Evolutionary conservation across 2,329 filamentous ascomycete species (phyloP).

Genomic region (Trichophyton equinum): DNA sequence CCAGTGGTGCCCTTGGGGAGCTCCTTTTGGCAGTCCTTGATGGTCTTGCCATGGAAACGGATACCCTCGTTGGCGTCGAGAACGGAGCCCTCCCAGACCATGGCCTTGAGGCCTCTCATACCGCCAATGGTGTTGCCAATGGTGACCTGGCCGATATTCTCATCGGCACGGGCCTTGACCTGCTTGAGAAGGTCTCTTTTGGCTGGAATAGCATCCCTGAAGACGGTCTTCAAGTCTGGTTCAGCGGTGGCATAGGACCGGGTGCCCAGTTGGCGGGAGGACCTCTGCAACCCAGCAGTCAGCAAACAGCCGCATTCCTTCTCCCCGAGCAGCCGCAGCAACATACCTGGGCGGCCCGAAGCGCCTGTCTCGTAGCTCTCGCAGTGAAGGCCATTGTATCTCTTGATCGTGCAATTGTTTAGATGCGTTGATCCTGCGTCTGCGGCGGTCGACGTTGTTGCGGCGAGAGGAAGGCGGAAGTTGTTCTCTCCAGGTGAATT

Average conservation of each 20-base stretch:
- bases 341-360: conserved; percentile 27
- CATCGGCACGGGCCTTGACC: conserved; percentile 73
- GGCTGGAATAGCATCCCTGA: conserved; percentile 72
- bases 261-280: conserved; percentile 15
- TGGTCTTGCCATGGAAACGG: conserved; percentile 92
- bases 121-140: conserved; percentile 88
- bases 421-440: too few relatives aligned
- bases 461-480: background rate
- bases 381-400: conserved; percentile 23
- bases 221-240: conserved; percentile 76
- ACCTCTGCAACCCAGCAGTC: conserved; percentile 5
- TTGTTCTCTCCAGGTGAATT: background rate
- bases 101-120: conserved; percentile 94
- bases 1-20: conserved; percentile 75
- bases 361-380: conserved; percentile 28
- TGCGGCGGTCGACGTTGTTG: background rate
- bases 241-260: conserved; percentile 52
- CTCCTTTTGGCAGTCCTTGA: conserved; percentile 92
- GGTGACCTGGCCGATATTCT: conserved; percentile 82
- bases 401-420: background rate
- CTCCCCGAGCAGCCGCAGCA: background rate
- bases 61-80: conserved; percentile 95
- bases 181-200: conserved; percentile 90
- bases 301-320: conserved; percentile 1
- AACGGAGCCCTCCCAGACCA: conserved; percentile 98